These are phyloP conservation scores for Wickerhamomyces bovis DNA, from an alignment of 805 yeast genomes.

Conservation along the genomic window DNA sequence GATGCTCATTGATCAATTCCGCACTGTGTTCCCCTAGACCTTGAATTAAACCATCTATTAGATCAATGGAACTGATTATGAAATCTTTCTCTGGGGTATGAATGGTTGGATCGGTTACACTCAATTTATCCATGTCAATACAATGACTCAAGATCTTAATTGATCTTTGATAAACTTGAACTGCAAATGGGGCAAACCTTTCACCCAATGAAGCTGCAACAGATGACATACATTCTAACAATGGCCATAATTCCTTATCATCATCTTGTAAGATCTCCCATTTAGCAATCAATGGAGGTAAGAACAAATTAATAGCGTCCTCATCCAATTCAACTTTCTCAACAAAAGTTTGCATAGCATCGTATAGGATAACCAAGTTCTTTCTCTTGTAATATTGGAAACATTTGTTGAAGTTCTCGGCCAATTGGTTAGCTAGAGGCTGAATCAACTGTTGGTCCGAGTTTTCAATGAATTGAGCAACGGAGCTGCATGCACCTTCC, in stretches of 20 bases:
- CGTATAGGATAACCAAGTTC: constrained; percentile 77
- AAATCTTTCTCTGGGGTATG: constrained; percentile 87
- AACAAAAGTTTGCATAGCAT: constrained; percentile 84
- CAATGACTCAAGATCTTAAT: constrained; percentile 61
- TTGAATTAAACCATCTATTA: constrained; percentile 89
- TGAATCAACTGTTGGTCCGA: constrained; percentile 58
- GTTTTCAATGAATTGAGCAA: constrained; percentile 76
- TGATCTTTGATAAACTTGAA: constrained; percentile 78
- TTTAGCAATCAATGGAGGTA: constrained; percentile 77
- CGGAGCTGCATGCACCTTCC: constrained; percentile 85
- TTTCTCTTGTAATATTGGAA: constrained; percentile 75
- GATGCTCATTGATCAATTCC: constrained; percentile 42
- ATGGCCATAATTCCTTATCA: constrained; percentile 85
- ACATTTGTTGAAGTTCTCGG: constrained; percentile 67
- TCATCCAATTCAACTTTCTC: constrained; percentile 61
- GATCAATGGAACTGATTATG: constrained; percentile 79
- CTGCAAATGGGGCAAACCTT: constrained; percentile 81
- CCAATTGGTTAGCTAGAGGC: constrained; percentile 54
- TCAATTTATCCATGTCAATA: constrained; percentile 58
- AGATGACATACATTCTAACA: constrained; percentile 87
- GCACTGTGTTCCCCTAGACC: constrained; percentile 67
- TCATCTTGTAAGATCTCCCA: constrained; percentile 75
- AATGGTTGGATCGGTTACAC: constrained; percentile 58
- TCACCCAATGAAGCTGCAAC: constrained; percentile 86
- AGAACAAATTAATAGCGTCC: constrained; percentile 49